Base-by-base conservation (phyloP, 2,329 filamentous ascomycete species). In the Lecanicillium sp. region DNA sequence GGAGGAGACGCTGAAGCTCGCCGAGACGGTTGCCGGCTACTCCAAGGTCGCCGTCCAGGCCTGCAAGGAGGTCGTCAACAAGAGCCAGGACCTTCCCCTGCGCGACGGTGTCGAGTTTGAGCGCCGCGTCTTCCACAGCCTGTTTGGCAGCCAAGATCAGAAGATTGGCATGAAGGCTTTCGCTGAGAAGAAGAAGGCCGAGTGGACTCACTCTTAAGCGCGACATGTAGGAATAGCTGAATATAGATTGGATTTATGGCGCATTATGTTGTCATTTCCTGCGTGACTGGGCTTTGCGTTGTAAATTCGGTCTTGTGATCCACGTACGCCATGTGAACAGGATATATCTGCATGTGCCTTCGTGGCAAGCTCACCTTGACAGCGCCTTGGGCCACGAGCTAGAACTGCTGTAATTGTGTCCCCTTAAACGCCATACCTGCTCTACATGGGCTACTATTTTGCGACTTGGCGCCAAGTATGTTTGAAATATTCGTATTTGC, bases 151-250 rank as follows among this genome's bases (percentile, higher is more conserved):
- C 64, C 80, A 88, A 70, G 93, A 98, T 68, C 93, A 98, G 71
- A 98, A 97, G 77, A 87, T 96, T 66, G 90, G 89, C 67, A 83
- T 97, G 93, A 84, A 84, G 65, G 93, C 93, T 11, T 98, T 98
- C 75, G 86, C 87, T 2, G 87, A 90, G 69, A 97, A 97, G 82
- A 81, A 87, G 72, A 94, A 94, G 78, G 72, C 93, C 0, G 83
- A 93, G 66, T 98, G 93, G 91, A 83, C 78, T 52, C 76, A 96
- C 66, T 81, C 88, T 64, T 94, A 35, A 6, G 29, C 23, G 27
- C 78, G 55, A 44, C 7, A 19, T 27, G 37, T 36, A 33, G n/a
- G 40, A 49, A 30, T 44, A 38, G 35, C 14, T 49, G 23, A 27
- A 20, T 40, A 27, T 26, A 47, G 21, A 40, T 47, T 33, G 15